These are phyloP conservation scores for Leccinum barrowsii DNA, from an alignment of 768 basidiomycete genomes.

Conservation along the genomic window DNA sequence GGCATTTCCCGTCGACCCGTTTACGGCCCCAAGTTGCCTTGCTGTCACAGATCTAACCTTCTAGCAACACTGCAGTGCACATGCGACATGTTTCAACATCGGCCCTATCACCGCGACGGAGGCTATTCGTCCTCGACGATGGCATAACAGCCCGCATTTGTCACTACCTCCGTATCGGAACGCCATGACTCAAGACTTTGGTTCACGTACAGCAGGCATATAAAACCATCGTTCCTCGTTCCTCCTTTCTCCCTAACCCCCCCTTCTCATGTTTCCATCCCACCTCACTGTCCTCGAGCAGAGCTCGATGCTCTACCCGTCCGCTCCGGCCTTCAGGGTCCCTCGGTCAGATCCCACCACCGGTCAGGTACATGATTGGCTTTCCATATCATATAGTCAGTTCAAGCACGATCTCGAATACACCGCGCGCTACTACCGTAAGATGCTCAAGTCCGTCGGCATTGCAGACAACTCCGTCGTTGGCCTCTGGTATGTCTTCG, in stretches of 20 bases:
- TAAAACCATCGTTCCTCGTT: slow-evolving; percentile 21
- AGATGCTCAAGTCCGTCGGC: slow-evolving; percentile 41
- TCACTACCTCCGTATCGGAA: slow-evolving; percentile 31
- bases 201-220: slow-evolving; percentile 29
- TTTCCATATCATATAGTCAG: slow-evolving; percentile 57
- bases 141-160: slow-evolving; percentile 26
- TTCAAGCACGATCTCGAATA: slow-evolving; percentile 65
- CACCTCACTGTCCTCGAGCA: slow-evolving; percentile 65
- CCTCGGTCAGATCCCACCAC: slow-evolving; percentile 47
- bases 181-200: slow-evolving; percentile 16
- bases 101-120: slow-evolving; percentile 31
- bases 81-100: slow-evolving; percentile 35
- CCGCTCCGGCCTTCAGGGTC: slow-evolving; percentile 55
- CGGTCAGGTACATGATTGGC: slow-evolving; percentile 50
- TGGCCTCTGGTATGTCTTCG: slow-evolving; percentile 62
- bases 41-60: slow-evolving; percentile 30
- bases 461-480: slow-evolving; percentile 58
- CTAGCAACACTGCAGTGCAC: slow-evolving; percentile 30
- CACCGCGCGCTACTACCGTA: slow-evolving; percentile 63
- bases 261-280: slow-evolving; percentile 32
- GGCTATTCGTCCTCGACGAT: slow-evolving; percentile 30
- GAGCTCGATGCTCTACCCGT: slow-evolving; percentile 47
- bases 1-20: slow-evolving; percentile 12
- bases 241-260: slow-evolving; percentile 4
- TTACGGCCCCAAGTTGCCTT: slow-evolving; percentile 24